phyloP scores from a whole-genome alignment of 768 basidiomycete species.

The Leccinum variicolor region DNA sequence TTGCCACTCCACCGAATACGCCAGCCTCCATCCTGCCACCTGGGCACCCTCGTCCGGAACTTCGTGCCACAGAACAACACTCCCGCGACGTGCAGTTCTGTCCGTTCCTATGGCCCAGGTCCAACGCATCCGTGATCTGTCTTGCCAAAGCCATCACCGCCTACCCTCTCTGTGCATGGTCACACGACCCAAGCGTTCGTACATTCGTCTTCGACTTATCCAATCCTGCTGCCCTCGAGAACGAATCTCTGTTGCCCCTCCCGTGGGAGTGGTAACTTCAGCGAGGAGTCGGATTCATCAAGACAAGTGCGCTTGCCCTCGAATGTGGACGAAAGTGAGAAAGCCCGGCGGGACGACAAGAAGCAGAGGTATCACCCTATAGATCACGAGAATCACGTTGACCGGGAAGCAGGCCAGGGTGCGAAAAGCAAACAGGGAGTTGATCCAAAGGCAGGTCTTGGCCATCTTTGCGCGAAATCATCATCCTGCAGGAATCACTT shows the following conservation, averaged over 20 bases:
- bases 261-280: conserved; percentile 44
- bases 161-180: conserved; percentile 23
- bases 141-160: conserved; percentile 9
- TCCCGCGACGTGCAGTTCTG: conserved; percentile 29
- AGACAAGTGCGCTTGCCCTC: conserved; percentile 10
- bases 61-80: not conserved
- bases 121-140: conserved; percentile 15
- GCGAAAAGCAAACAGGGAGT: conserved; percentile 22
- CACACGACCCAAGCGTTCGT: conserved; percentile 4
- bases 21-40: conserved; percentile 23
- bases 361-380: conserved; percentile 9
- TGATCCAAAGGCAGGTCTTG: conserved; percentile 32
- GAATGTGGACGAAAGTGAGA: conserved; percentile 16
- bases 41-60: conserved; percentile 13
- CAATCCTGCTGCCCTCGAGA: conserved; percentile 43
- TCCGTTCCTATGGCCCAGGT: conserved; percentile 31
- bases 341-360: conserved; percentile 2
- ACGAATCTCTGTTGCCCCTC: conserved; percentile 54
- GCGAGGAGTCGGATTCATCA: conserved; percentile 16
- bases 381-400: too few relatives aligned
- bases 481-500: not conserved
- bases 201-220: conserved; percentile 23
- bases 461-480: conserved; percentile 11
- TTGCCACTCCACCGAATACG: conserved; percentile 36
- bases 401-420: too few relatives aligned